phyloP scores from a whole-genome alignment of 257 asterid genomes.

The Nicotiana sylvestris region DNA sequence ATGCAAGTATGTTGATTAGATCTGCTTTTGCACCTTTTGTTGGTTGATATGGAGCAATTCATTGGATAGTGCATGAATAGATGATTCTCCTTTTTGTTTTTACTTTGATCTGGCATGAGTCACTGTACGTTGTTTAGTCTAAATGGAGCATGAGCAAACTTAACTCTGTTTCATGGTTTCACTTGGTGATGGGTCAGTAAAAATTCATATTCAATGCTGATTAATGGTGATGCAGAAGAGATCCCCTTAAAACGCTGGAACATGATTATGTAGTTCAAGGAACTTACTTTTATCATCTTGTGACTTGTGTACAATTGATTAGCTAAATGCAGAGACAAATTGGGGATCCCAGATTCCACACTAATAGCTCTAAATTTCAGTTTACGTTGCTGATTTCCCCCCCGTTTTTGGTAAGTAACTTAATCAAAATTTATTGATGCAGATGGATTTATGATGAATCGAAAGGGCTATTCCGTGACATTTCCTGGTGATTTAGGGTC shows the following conservation, averaged over 20 bases:
- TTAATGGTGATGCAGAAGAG: background rate
- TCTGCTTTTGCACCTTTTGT: conserved; percentile 11
- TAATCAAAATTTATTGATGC: conserved; percentile 18
- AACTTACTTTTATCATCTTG: background rate
- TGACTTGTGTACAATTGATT: background rate
- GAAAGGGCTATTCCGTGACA: conserved; percentile 63
- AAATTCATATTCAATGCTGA: background rate
- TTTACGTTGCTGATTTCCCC: background rate
- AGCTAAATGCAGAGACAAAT: background rate
- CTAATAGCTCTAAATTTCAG: background rate
- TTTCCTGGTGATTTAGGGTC: conserved; percentile 37
- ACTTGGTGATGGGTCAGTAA: background rate
- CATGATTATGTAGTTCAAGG: background rate
- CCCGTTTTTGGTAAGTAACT: background rate
- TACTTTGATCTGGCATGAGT: background rate
- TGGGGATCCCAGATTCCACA: background rate
- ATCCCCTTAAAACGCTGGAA: background rate
- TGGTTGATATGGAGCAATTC: background rate
- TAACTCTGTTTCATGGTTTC: background rate
- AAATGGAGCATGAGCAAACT: background rate
- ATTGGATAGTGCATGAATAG: background rate
- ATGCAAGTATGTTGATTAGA: conserved; percentile 70
- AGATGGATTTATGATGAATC: conserved; percentile 82
- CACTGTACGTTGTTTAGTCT: background rate
- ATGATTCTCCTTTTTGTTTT: background rate